These are phyloP conservation scores for Lanmaoa pseudosensibilis DNA, from an alignment of 768 basidiomycete species.

Conservation along the genomic window DNA sequence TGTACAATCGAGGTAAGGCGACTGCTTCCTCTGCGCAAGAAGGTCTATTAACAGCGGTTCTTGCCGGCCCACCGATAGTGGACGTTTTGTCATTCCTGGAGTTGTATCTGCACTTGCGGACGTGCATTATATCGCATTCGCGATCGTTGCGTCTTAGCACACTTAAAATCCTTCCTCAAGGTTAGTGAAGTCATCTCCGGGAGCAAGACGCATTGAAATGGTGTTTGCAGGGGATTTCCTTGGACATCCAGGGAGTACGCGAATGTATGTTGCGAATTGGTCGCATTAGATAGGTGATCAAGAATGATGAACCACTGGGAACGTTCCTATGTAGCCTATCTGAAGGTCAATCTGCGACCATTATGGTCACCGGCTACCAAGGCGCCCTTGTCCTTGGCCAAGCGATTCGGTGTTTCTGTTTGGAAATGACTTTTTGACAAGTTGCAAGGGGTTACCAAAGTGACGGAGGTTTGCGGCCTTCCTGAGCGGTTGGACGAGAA, in stretches of 20 bases:
- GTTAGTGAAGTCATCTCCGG: constrained; percentile 43
- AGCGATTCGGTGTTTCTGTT: constrained; percentile 63
- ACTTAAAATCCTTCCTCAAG: constrained; percentile 63
- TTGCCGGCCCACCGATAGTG: constrained; percentile 19
- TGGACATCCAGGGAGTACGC: constrained; percentile 78
- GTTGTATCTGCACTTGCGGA: constrained; percentile 52
- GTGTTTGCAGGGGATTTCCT: constrained; percentile 70
- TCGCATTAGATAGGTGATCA: constrained; percentile 62
- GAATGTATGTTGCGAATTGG: constrained; percentile 82
- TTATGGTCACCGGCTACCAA: constrained; percentile 81
- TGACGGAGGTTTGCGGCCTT: neutral
- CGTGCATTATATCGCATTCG: constrained; percentile 71
- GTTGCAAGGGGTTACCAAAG: constrained; percentile 39
- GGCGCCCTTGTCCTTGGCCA: constrained; percentile 54
- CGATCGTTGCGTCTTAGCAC: constrained; percentile 60
- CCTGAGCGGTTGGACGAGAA: constrained; percentile 30
- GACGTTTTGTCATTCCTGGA: constrained; percentile 41
- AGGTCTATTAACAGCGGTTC: neutral
- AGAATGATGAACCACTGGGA: constrained; percentile 46
- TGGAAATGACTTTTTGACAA: constrained; percentile 74
- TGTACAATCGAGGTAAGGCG: constrained; percentile 44
- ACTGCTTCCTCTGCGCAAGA: neutral
- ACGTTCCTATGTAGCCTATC: constrained; percentile 56
- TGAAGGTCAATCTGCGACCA: constrained; percentile 92
- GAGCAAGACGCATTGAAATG: constrained; percentile 56